These are phyloP conservation scores for Penicillium canariense DNA, from an alignment of 495 filamentous ascomycete genomes.

Conservation along the genomic window DNA sequence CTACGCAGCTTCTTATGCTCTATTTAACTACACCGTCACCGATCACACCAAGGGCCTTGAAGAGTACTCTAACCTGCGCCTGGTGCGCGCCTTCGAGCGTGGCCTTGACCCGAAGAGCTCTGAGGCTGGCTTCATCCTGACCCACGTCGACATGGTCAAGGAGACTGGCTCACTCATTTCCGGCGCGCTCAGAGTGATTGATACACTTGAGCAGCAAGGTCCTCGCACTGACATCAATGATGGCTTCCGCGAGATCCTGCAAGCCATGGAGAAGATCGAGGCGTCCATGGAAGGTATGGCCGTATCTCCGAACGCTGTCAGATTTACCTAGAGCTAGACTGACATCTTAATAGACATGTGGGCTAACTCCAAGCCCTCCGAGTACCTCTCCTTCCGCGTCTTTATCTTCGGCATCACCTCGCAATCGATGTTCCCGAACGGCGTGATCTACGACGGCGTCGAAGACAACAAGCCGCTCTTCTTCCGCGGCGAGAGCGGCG, in stretches of 20 bases:
- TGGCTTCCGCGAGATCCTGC: constrained; percentile 59
- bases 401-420: constrained; percentile 92
- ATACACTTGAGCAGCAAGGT: constrained; percentile 49
- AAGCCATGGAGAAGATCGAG: constrained; percentile 69
- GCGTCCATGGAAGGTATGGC: constrained; percentile 69
- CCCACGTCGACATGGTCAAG: constrained; percentile 81
- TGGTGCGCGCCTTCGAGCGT: constrained; percentile 85
- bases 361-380: constrained; percentile 70
- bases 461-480: constrained; percentile 63
- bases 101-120: constrained; percentile 83
- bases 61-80: constrained; percentile 73
- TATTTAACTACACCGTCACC: constrained; percentile 80
- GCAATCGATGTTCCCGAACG: constrained; percentile 88
- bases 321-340: constrained; percentile 1
- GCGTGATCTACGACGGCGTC: constrained; percentile 82
- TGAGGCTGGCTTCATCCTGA: constrained; percentile 85
- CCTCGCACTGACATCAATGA: constrained; percentile 58
- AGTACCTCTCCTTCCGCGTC: constrained; percentile 81
- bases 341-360: constrained; percentile 65
- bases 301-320: background rate
- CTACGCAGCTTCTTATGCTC: constrained; percentile 86
- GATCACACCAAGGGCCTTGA: constrained; percentile 60
- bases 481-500: constrained; percentile 85
- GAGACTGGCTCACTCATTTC: constrained; percentile 69
- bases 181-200: constrained; percentile 63